Conservation (phyloP, 352 stramenopile genomes). For the Phytophthora aleatoria region DNA sequence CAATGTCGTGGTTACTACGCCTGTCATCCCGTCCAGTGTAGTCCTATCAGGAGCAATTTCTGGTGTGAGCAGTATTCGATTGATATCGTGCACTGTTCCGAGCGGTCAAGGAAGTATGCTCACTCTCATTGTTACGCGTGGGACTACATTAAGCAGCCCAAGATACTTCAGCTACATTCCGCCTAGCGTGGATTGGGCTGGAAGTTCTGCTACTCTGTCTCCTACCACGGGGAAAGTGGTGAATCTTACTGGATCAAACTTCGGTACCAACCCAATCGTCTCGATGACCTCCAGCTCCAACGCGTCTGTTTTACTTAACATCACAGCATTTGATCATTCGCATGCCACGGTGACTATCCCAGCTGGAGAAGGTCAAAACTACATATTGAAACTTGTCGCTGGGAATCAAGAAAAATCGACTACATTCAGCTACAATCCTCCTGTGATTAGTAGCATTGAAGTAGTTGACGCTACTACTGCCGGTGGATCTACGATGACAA, state of each 20-base stretch:
- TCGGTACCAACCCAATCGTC: conserved; percentile 45
- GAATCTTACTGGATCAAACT: conserved; percentile 44
- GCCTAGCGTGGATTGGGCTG: conserved; percentile 45
- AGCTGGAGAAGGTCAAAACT: conserved; percentile 46
- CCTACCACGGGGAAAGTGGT: conserved; percentile 53
- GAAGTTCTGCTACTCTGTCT: conserved; percentile 32
- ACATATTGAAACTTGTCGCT: conserved; percentile 40
- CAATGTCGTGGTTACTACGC: conserved; percentile 34
- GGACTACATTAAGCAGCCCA: conserved; percentile 43
- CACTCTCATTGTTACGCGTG: conserved; percentile 38
- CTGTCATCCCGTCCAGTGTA: conserved; percentile 24
- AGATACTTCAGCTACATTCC: conserved; percentile 60
- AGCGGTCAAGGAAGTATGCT: conserved; percentile 54
- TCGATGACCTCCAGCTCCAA: conserved; percentile 15
- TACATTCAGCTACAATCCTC: conserved; percentile 57
- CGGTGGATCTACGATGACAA: conserved; percentile 50
- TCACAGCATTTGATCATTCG: conserved; percentile 37
- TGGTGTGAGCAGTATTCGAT: conserved; percentile 38
- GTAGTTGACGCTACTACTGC: conserved; percentile 43
- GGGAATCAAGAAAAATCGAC: conserved; percentile 49
- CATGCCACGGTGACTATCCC: conserved; percentile 51
- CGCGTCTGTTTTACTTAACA: conserved; percentile 17
- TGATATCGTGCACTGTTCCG: conserved; percentile 50
- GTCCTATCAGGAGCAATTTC: conserved; percentile 29
- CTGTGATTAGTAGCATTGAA: conserved; percentile 43